Base-by-base conservation (phyloP, 345 rosid species). In the Crucihimalaya himalaica region DNA sequence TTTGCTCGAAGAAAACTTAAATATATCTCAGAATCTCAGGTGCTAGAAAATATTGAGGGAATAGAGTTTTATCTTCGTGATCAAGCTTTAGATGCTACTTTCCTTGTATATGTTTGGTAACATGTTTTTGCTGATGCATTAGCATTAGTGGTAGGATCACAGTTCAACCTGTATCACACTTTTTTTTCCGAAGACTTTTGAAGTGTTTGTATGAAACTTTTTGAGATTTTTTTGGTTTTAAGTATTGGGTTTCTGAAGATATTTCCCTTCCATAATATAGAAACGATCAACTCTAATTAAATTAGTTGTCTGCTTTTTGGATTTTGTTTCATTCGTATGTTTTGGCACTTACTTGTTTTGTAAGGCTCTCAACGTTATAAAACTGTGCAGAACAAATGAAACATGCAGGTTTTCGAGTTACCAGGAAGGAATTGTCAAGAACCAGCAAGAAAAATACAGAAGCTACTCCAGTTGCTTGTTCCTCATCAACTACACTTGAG, bases 391-490 rank as follows among this genome's bases (percentile, higher is more conserved):
- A 66, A 81, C 40, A 48, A 75, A 74, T 60, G 57, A 68, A 72
- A 79, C 65, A 51, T 84, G 83, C 87, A 93, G 97, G 83, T 81
- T 62, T 85, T 35, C 82, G 85, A 55, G 80, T 83, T 72, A 77
- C 83, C 59, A 77, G 82, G 68, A 82, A 79, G 52, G 80, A 68
- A 69, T 84, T 76, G 71, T 75, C 83, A 72, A 86, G 83, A 59
- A 76, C 64, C 43, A 69, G 77, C 43, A 77, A 69, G 64, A 83
- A 81, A 77, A 66, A 46, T 53, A 64, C 79, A 60, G 91, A 84
- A 79, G 78, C 80, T 64, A 80, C 76, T 72, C 63, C 81, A 42
- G 68, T 73, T 76, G 75, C 68, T 39, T 59, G 56, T 77, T 71
- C 83, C 56, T 77, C 82, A 39, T 72, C 79, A 39, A 83, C 81